Base-by-base conservation (phyloP, 2,329 filamentous ascomycete genomes). In the Cladophialophora psammophila region DNA sequence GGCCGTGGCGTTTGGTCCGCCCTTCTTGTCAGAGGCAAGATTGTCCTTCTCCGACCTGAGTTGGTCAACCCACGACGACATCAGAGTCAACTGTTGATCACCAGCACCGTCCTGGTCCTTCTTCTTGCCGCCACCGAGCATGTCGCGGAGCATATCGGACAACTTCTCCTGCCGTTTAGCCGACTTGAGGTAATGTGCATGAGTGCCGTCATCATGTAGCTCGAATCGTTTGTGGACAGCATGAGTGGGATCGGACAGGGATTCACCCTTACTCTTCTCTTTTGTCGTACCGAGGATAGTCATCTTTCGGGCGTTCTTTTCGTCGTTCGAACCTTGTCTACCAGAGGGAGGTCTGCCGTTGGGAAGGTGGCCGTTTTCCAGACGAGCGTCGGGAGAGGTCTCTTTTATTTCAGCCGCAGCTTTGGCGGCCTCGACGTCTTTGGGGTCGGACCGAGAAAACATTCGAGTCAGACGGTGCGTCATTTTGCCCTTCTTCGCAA, bases 31-130 rank as follows among this genome's bases (percentile, higher is more conserved):
- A 45, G 86, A 81, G 1, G 89, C 89, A 60, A 89, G 78, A 76
- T 86, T 87, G 67, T 96, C 93, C 78, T 93, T 93, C 78, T 97
- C 94, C 72, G 88, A 91, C 77, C 93, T 92, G 73, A 97, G 85
- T 69, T 96, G 94, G 78, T 97, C 94, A 64, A 97, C 94, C 94
- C 94, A 98, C 74, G 88, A 94, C 34, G 94, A 95, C 82, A 98
- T 95, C 64, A 99, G 86, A 7, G 94, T 98, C 54, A 98, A 82
- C 72, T 96, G 93, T 76, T 92, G 88, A 69, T 88, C 85, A 15
- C 83, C 82, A 31, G 76, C 76, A 52, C 83, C 79, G 3, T 89
- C 84, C 15, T 87, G 85, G 20, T 61, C 59, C 69, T 94, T 91
- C 76, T 91, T 91, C 80, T 92, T 94, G 79, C 91, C 93, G 71